Percentiles rank a stretch among this genome's conserved stretches.
Evolutionary conservation across 1,139 yeast species (phyloP).

Genomic region (Hansenula lynferdii): DNA sequence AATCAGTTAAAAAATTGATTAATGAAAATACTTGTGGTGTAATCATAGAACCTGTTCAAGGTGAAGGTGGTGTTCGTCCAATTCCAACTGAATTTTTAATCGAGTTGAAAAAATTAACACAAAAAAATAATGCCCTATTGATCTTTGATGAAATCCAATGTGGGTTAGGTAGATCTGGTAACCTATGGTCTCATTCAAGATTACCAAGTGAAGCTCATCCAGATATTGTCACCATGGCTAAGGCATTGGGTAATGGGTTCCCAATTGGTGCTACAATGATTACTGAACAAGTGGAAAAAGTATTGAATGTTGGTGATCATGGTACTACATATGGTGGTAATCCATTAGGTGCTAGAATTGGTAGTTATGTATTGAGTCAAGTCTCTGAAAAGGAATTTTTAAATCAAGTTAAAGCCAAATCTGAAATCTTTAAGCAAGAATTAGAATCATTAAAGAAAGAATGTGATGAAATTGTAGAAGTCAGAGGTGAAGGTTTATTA

Average conservation of each 20-base stretch:
- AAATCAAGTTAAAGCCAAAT: constrained; percentile 50
- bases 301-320: constrained; percentile 85
- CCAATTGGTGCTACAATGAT: constrained; percentile 95
- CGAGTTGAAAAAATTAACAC: constrained; percentile 64
- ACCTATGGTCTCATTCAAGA: constrained; percentile 85
- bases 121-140: constrained; percentile 64
- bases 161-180: constrained; percentile 92
- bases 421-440: constrained; percentile 47
- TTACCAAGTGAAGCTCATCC: constrained; percentile 81
- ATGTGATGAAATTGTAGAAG: constrained; percentile 51
- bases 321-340: constrained; percentile 99
- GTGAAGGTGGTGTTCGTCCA: constrained; percentile 91
- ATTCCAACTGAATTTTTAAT: constrained; percentile 59
- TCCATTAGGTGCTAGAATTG: constrained; percentile 85
- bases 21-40: constrained; percentile 83
- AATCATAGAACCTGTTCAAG: constrained; percentile 94
- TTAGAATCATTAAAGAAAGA: constrained; percentile 48
- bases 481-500: constrained; percentile 86
- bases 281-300: constrained; percentile 68
- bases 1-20: constrained; percentile 53
- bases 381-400: constrained; percentile 61
- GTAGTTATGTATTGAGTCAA: constrained; percentile 65
- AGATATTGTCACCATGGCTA: constrained; percentile 90
- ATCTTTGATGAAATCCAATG: constrained; percentile 97
- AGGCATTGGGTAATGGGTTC: constrained; percentile 96